Evolutionary conservation across 2,329 filamentous ascomycete species (phyloP), one percentile per base, ranked within the genome.

Genomic region (Sclerotinia nivalis): DNA sequence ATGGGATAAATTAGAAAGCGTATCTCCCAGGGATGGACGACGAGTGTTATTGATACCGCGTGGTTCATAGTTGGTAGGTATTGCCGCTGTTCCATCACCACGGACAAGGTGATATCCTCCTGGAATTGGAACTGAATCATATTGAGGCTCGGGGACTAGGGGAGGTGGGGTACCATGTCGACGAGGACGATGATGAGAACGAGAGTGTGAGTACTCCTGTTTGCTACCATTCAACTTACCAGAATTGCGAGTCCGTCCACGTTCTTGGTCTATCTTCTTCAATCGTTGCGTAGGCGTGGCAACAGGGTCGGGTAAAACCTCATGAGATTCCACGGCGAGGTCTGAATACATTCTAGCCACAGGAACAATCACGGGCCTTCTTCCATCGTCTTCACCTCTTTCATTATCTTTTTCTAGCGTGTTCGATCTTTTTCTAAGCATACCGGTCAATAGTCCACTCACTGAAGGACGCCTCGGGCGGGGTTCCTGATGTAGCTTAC

Each of bases 101-200:
- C 73, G 72, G 10, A 79, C 78, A 2, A 77, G 66, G 22, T 66
- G 49, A 61, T 79, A 79, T 5, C 75, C 75, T 6, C 74, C 74
- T 28, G 78, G 77, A 56, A 79, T 79, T 2, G 77, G 77, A 12
- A 78, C 77, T 40, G 67, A 73, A 69, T 76, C 73, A 67, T 79
- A 79, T 40, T 73, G 71, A 18, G 73, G 75, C 45, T 78, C 77
- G 71, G 73, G 70, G 22, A 68, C 71, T 8, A 58, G 31, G 28
- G 45, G 20, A 47, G 64, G 50, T 34, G 64, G 64, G 34, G 37
- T 25, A 31, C 12, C 28, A 37, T 60, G 72, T 8, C 73, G 71
- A 47, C 45, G 68, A 40, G 60, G 73, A 28, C 75, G 73, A 13
- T 75, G 70, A 43, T 62, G 70, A 31, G 58, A 25, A 37, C 50